Evolutionary conservation across 1,284 basidiomycete genomes (phyloP), one percentile per base, ranked within the genome.

Genomic region (Naganishia cerealis): DNA sequence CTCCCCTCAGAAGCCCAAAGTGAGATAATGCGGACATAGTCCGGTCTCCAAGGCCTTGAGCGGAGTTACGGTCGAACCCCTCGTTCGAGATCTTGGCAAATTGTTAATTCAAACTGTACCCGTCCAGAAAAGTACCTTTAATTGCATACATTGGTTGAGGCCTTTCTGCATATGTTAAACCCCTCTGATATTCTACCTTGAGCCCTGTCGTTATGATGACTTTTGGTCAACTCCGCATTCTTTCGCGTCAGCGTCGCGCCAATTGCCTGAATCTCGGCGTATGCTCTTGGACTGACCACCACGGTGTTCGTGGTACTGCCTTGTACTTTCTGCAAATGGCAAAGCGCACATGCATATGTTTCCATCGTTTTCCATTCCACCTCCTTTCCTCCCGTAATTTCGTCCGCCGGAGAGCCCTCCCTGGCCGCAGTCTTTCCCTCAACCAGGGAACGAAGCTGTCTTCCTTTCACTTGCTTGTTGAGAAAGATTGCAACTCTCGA

Each of bases 301-400:
- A 48, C 21, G 13, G 26, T 21, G n/a, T 43, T 13, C 12, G 24
- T 16, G 4, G 57, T 29, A 33, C 18, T 15, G 26, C 42, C 46
- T 16, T 59, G 57, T 15, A 5, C 42, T 26, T 59, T 59, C 13
- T 59, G 57, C 39, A 59, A 42, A 36, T 29, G 3, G 33, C 57
- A 59, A 4, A 59, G 40, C 7, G 57, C 57, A 26, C 57, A 48
- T 9, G 48, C 16, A 21, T 59, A 18, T 18, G 24, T 36, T 13
- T 59, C 57, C 57, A 59, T 16, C 10, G 57, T 59, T 18, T 59
- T 59, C 42, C 24, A 43, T 21, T 42, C 57, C 15, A 59, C 57
- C 24, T 33, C 18, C 21, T 10, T 13, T 12, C 38, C 10, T 15
- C 57, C 42, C 12, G 43, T 46, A 8, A 46, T n/a, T 18, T 46